Evolutionary conservation across 169 alveolate genomes (phyloP).

Genomic region (Cryptosporidium baileyi): DNA sequence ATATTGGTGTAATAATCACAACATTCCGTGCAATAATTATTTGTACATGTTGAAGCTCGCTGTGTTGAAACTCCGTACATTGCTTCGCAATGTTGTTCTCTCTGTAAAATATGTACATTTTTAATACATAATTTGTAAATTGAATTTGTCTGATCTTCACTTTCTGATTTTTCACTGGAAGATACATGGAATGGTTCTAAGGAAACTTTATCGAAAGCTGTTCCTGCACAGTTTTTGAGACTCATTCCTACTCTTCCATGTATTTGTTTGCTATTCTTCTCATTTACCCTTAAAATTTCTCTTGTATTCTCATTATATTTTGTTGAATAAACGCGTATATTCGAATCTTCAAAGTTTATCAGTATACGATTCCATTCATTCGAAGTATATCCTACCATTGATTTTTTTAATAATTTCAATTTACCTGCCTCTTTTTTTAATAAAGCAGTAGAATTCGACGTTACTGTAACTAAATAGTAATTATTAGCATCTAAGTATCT

Average conservation of each 20-base stretch:
- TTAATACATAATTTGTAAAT: slow-evolving; percentile 49
- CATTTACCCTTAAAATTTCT: not conserved
- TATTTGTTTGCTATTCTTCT: not conserved
- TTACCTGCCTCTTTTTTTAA: not conserved
- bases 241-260: slow-evolving; percentile 75
- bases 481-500: slow-evolving; percentile 59
- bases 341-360: slow-evolving; percentile 71
- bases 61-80: slow-evolving; percentile 29
- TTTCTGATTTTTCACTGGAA: not conserved
- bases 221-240: slow-evolving; percentile 74
- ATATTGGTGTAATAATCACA: slow-evolving; percentile 75
- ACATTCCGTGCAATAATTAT: slow-evolving; percentile 75
- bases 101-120: slow-evolving; percentile 27
- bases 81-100: slow-evolving; percentile 72
- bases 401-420: slow-evolving; percentile 2
- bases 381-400: not conserved
- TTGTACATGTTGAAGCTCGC: slow-evolving; percentile 58
- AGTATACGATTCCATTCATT: slow-evolving; percentile 72
- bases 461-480: slow-evolving; percentile 51
- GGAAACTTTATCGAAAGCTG: slow-evolving; percentile 73
- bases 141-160: not conserved
- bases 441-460: slow-evolving; percentile 32
- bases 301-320: not conserved
- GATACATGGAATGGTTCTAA: slow-evolving; percentile 63
- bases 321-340: slow-evolving; percentile 46